A percentile compares a stretch with the other conserved stretches of the same genome.
These are phyloP conservation scores for Euphorbia peplus DNA, from an alignment of 345 rosid genomes.

Conservation along the genomic window DNA sequence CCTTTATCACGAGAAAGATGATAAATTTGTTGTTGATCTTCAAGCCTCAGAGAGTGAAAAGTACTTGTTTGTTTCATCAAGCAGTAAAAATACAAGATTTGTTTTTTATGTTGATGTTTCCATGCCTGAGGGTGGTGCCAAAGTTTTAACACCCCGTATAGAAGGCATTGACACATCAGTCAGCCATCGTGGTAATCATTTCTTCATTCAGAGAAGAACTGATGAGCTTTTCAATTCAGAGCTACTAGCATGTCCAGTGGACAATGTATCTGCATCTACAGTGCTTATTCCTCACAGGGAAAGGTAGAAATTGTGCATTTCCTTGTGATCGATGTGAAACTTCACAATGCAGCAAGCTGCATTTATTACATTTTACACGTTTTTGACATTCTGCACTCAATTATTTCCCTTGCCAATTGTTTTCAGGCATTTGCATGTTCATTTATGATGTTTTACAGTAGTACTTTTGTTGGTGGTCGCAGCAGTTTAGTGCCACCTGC, in stretches of 20 bases:
- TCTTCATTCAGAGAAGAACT: constrained; percentile 70
- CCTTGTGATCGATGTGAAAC: background rate
- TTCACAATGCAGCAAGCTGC: background rate
- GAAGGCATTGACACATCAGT: constrained; percentile 64
- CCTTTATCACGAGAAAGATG: constrained; percentile 91
- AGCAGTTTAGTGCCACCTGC: background rate
- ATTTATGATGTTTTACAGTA: background rate
- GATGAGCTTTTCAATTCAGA: constrained; percentile 81
- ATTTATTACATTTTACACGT: background rate
- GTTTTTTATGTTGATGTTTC: constrained; percentile 60
- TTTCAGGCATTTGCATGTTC: background rate
- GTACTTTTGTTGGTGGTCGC: background rate
- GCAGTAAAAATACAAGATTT: constrained; percentile 70
- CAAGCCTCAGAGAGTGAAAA: constrained; percentile 72
- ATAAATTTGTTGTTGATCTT: constrained; percentile 68
- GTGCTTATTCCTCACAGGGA: constrained; percentile 79
- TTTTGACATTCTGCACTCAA: background rate
- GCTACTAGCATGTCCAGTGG: constrained; percentile 62
- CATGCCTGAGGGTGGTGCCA: constrained; percentile 63
- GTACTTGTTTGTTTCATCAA: constrained; percentile 63
- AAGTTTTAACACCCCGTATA: constrained; percentile 67
- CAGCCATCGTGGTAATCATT: constrained; percentile 84
- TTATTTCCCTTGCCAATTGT: background rate
- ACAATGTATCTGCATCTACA: constrained; percentile 51
- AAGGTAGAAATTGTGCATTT: constrained; percentile 40